A percentile compares a stretch with the other conserved stretches of the same genome.
phyloP scores from a whole-genome alignment of 2,329 filamentous ascomycete species.

The Pestalotiopsis fici region DNA sequence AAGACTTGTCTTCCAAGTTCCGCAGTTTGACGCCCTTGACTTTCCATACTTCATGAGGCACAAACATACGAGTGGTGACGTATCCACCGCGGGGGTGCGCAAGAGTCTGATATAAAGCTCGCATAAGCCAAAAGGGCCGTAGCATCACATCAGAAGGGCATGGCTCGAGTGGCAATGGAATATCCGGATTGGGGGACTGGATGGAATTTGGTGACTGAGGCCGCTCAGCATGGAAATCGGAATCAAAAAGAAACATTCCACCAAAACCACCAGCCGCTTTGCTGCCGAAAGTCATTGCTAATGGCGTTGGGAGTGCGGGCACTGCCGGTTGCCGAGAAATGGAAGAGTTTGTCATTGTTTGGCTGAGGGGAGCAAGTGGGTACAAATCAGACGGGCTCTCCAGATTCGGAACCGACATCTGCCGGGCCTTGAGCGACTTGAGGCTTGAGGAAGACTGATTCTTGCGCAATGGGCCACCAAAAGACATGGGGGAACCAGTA shows the following conservation, averaged over 20 bases:
- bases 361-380: constrained; percentile 73
- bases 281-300: constrained; percentile 62
- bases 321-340: constrained; percentile 55
- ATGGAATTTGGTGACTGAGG: constrained; percentile 65
- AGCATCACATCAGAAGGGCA: constrained; percentile 87
- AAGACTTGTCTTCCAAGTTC: constrained; percentile 88
- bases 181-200: constrained; percentile 60
- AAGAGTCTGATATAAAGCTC: constrained; percentile 88
- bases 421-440: constrained; percentile 72
- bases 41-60: constrained; percentile 90
- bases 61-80: constrained; percentile 85
- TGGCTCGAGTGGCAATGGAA: constrained; percentile 80
- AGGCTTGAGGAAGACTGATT: constrained; percentile 72
- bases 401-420: constrained; percentile 65
- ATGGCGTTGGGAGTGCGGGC: constrained; percentile 68
- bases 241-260: constrained; percentile 82
- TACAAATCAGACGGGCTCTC: constrained; percentile 68
- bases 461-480: constrained; percentile 57
- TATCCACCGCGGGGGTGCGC: constrained; percentile 91
- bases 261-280: constrained; percentile 58
- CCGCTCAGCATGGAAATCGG: constrained; percentile 68
- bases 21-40: constrained; percentile 94
- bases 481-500: constrained; percentile 55
- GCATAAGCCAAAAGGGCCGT: constrained; percentile 98
- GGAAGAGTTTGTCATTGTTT: constrained; percentile 54